Evolutionary conservation across 768 basidiomycete genomes (phyloP).

Genomic region (Mycena amicta): DNA sequence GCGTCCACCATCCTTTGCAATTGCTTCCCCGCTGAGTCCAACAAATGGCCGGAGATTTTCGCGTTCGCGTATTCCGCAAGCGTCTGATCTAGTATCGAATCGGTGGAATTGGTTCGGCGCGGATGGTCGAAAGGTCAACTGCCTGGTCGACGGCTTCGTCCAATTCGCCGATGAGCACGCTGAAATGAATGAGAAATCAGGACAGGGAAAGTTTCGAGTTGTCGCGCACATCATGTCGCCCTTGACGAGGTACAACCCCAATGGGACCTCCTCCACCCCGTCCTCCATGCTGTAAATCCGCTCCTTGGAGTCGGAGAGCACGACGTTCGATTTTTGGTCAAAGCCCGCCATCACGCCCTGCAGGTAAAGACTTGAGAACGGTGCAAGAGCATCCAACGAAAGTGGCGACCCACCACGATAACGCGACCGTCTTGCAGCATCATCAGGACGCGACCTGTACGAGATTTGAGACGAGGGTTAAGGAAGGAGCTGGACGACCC

Average conservation of each 20-base stretch:
- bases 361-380: slow-evolving; percentile 3
- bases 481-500: slow-evolving; percentile 28
- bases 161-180: slow-evolving; percentile 81
- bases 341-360: slow-evolving; percentile 91
- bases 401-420: slow-evolving; percentile 70
- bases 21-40: no score
- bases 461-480: not conserved
- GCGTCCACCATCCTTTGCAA: no score
- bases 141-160: slow-evolving; percentile 81
- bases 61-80: not conserved
- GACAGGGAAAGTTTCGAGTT: not conserved
- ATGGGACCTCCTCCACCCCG: slow-evolving; percentile 90
- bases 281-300: slow-evolving; percentile 90
- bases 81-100: slow-evolving; percentile 62
- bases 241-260: slow-evolving; percentile 96
- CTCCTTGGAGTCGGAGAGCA: slow-evolving; percentile 92
- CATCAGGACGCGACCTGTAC: slow-evolving; percentile 83
- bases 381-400: not conserved
- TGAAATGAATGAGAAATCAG: slow-evolving; percentile 25
- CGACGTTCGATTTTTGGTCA: slow-evolving; percentile 95
- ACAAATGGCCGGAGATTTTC: not conserved
- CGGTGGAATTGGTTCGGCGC: slow-evolving; percentile 84
- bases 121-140: slow-evolving; percentile 74
- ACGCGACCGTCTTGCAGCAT: slow-evolving; percentile 95
- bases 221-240: slow-evolving; percentile 93